Evolutionary conservation across 495 filamentous ascomycete species (phyloP).

Genomic region (Aeminium ludgeri): DNA sequence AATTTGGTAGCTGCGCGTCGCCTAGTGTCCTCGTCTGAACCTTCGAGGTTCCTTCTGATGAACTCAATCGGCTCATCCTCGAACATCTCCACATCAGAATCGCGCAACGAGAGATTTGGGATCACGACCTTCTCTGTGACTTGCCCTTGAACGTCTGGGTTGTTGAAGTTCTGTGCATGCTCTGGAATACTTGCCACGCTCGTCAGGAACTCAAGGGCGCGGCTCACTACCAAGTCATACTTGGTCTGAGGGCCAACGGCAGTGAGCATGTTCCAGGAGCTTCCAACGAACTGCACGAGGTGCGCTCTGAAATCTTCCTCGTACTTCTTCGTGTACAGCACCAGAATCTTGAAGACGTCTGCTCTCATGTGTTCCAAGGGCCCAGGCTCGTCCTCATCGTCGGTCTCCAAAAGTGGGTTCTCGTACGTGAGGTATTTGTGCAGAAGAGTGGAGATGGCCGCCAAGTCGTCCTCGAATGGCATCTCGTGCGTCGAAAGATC

Average conservation of each 20-base stretch:
- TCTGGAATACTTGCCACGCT: slow-evolving; percentile 58
- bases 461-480: slow-evolving; percentile 76
- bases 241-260: slow-evolving; percentile 72
- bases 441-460: slow-evolving; percentile 54
- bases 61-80: slow-evolving; percentile 99
- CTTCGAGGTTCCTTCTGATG: slow-evolving; percentile 87
- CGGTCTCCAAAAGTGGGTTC: slow-evolving; percentile 60
- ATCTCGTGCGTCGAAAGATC: slow-evolving; percentile 95
- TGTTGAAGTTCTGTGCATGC: slow-evolving; percentile 75
- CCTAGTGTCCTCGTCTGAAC: slow-evolving; percentile 85
- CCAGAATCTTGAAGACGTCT: slow-evolving; percentile 76
- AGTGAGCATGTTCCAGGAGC: slow-evolving; percentile 80
- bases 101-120: slow-evolving; percentile 76
- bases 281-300: slow-evolving; percentile 65
- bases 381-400: slow-evolving; percentile 75
- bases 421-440: slow-evolving; percentile 89
- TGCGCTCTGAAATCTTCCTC: slow-evolving; percentile 75
- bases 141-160: slow-evolving; percentile 52
- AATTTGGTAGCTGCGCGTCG: slow-evolving; percentile 89
- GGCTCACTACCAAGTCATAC: slow-evolving; percentile 90
- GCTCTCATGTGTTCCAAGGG: slow-evolving; percentile 71
- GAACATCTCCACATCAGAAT: slow-evolving; percentile 86
- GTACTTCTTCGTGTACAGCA: slow-evolving; percentile 80
- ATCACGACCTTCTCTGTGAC: slow-evolving; percentile 90
- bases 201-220: slow-evolving; percentile 82